A percentile compares a stretch with the other conserved stretches of the same genome.
These are phyloP conservation scores for Incumbomyces lentus DNA, from an alignment of 2,329 filamentous ascomycete genomes.

Conservation along the genomic window DNA sequence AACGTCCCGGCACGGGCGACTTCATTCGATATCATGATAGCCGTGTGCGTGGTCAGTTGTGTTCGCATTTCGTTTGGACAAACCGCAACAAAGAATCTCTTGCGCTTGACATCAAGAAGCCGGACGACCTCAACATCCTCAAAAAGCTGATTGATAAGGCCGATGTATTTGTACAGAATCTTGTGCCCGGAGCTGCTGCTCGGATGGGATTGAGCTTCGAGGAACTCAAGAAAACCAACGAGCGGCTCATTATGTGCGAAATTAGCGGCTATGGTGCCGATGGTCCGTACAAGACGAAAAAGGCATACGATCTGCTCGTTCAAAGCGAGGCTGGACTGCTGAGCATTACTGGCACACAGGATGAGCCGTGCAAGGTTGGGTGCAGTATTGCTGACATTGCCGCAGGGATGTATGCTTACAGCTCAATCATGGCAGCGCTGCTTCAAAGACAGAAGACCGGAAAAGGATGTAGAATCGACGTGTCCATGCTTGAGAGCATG, in stretches of 20 bases:
- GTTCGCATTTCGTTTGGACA: slow-evolving; percentile 47
- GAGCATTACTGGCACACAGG: slow-evolving; percentile 37
- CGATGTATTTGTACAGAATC: slow-evolving; percentile 45
- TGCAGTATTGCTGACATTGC: slow-evolving; percentile 47
- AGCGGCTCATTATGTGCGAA: slow-evolving; percentile 19
- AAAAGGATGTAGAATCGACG: slow-evolving; percentile 41
- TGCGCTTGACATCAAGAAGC: slow-evolving; percentile 40
- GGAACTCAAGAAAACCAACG: slow-evolving; percentile 26
- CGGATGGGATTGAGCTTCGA: slow-evolving; percentile 41
- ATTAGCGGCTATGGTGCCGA: slow-evolving; percentile 41
- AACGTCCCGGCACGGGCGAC: slow-evolving; percentile 42
- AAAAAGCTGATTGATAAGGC: slow-evolving; percentile 32
- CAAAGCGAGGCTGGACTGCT: slow-evolving; percentile 46
- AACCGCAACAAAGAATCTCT: slow-evolving; percentile 47
- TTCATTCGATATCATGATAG: slow-evolving; percentile 44
- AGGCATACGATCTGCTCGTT: slow-evolving; percentile 46
- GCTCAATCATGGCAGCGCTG: slow-evolving; percentile 41
- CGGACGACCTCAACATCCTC: slow-evolving; percentile 34
- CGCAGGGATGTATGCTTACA: slow-evolving; percentile 44
- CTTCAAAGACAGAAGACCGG: slow-evolving; percentile 41
- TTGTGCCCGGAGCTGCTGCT: slow-evolving; percentile 40
- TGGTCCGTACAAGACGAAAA: slow-evolving; percentile 44
- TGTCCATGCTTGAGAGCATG: slow-evolving; percentile 51
- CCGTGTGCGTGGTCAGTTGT: slow-evolving; percentile 37
- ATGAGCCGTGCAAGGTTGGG: slow-evolving; percentile 41